phyloP scores from a whole-genome alignment of 352 stramenopile genomes.

The Globisporangium orthogonon region DNA sequence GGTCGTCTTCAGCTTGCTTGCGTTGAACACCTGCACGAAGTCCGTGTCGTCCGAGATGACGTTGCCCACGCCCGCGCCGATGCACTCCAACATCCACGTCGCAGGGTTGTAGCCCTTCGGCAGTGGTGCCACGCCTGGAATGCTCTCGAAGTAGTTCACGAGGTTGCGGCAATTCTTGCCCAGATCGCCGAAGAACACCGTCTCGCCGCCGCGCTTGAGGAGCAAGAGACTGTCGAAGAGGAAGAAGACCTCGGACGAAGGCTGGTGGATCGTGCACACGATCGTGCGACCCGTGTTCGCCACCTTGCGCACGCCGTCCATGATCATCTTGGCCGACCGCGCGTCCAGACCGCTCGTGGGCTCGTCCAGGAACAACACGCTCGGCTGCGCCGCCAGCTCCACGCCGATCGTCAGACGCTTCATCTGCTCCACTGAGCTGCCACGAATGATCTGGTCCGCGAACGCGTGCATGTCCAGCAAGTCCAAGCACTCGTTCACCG shows the following conservation, averaged over 20 bases:
- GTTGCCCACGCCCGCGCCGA: background rate
- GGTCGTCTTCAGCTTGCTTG: too few species aligned
- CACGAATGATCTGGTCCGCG: conserved; percentile 19
- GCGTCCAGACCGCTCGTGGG: conserved; percentile 40
- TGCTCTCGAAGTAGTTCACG: conserved; percentile 24
- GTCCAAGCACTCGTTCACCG: conserved; percentile 10
- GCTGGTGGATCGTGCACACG: conserved; percentile 87
- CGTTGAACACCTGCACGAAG: background rate
- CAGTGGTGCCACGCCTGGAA: conserved; percentile 5
- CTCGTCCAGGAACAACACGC: conserved; percentile 66
- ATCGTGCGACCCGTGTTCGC: conserved; percentile 9
- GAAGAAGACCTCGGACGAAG: conserved; percentile 63
- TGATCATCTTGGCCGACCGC: conserved; percentile 39
- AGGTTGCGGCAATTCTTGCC: conserved; percentile 9
- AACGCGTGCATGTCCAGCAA: conserved; percentile 35
- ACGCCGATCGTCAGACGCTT: conserved; percentile 62
- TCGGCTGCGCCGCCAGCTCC: conserved; percentile 70
- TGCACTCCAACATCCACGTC: background rate
- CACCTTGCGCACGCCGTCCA: conserved; percentile 36
- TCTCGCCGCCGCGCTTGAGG: conserved; percentile 30
- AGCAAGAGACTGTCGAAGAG: conserved; percentile 72
- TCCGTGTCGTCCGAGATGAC: background rate
- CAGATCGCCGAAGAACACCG: conserved; percentile 29
- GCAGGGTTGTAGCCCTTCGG: background rate
- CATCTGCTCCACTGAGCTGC: conserved; percentile 20